Evolutionary conservation across 2,329 filamentous ascomycete genomes (phyloP), one percentile per base, ranked within the genome.

Genomic region (Aotearoamyces nothofagi): DNA sequence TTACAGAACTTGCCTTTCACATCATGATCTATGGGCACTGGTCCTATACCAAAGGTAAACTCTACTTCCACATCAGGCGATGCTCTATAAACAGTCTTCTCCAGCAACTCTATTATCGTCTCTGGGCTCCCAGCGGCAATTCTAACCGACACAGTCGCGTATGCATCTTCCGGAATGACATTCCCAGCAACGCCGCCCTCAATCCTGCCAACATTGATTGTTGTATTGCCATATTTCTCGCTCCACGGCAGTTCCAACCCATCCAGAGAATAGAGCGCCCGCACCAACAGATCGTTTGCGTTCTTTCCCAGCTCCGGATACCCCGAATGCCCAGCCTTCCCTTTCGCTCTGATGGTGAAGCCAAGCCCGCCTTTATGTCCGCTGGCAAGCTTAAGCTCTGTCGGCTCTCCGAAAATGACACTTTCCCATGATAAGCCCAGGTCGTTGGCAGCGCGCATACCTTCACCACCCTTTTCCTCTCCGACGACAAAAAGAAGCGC

Each of bases 351-450:
- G 34, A 96, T 45, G 3, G 62, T 57, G 45, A 84, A 77, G 25
- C 66, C 65, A 3, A 84, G 50, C 32, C 75, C 78, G 22, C 90
- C 87, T 58, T 98, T 96, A 62, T 96, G 87, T 3, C 87, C 90
- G 31, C 80, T 76, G 0, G 83, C 84, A 13, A 96, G 74, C 52
- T 79, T 82, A 40, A 76, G 69, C 45, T 92, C 83, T 0, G 90
- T 98, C 1, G 87, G 87, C 51, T 98, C 90, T 22, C 90, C 87
- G 46, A 94, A 96, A 44, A 90, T 78, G 43, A 82, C 74, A 3
- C 82, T 71, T 17, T 76, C 65, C 58, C 71, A 75, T 11, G 32
- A 45, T 39, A 63, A 36, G 29, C 56, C 49, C 24, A 69, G 47
- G 4, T 55, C 47, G 43, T 72, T 58, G 13, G 72, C 61, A 27